Evolutionary conservation across 257 asterid genomes (phyloP), one percentile per base, ranked within the genome.

Genomic region (Prunella vulgaris): DNA sequence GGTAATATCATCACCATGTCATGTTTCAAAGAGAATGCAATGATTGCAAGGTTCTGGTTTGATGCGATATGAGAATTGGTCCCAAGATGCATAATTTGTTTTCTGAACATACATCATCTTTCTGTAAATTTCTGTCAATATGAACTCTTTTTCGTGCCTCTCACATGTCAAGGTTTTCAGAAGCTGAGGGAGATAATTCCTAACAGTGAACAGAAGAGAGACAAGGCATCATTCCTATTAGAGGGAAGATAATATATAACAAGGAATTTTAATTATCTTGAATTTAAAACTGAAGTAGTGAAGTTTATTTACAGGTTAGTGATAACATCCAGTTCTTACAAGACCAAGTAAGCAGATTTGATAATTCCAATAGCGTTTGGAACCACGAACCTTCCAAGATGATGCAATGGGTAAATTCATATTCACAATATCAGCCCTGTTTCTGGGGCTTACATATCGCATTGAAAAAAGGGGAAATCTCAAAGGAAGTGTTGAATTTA

Each of bases 191-290:
- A 84, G 75, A 83, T 91, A 74, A 89, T 91, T 71, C 99, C 99
- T 51, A 83, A 87, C 78, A 78, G 92, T 62, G 99, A 94, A 63
- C 97, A 89, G 72, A 94, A 91, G 85, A 91, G 98, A 83, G 99
- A 94, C 58, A 94, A 89, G 87, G 99, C 99, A 57, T 94, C 99
- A 10, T 91, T 94, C 78, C 85, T 94, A 68, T 71, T 91, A 64
- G 99, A 94, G 97, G 99, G 86, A 79, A 37, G 6, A 69, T 3
- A 32, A 32, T 32, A 32, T 38, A 46, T 38, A 61, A 30, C 24
- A 15, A 66, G 44, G 40, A 48, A 66, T 18, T 38, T 9, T 40
- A n/a, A 57, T 42, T n/a, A 27, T 10, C 54, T 48, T 35, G 61
- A 20, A 46, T 58, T 75, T 56, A 65, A 69, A 57, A 68, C 66